Base-by-base conservation (phyloP, 768 basidiomycete genomes). In the Russula sp. region DNA sequence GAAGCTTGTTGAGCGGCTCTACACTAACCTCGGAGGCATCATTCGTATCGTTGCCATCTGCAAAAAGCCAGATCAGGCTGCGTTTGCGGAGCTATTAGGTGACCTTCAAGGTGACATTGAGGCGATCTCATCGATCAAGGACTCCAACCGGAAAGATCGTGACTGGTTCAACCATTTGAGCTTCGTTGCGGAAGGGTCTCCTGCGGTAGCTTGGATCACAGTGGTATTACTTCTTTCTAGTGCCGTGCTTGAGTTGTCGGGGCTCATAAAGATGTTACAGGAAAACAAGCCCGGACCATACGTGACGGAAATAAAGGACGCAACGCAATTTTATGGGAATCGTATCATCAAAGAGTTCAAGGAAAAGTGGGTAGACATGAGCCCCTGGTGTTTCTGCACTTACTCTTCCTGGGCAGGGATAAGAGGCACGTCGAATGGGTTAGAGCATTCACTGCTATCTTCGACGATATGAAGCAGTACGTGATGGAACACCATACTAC, bases 311-410 rank as follows among this genome's bases (percentile, higher is more conserved):
- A 83, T 89, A 75, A 95, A 90, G 75, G 94, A 98, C 28, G 84
- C 90, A 4, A 84, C 88, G 13, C 81, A 84, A 71, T 99, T 92
- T 77, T 98, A 93, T 74, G 87, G 87, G 1, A 92, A 97, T 75
- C 85, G 87, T 63, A 83, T 98, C 52, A 87, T 94, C 75, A 92
- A 94, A 75, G 92, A 95, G 67, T 92, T 83, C 81, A 98, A 93
- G 74, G 91, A 92, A 8, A 92, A 92, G 96, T 94, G 64, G 62
- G 89, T 72, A 3, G 67, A 14, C 42, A 50, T 50, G 24, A n/a
- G 3, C 26, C 44, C 53, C 42, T 22, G 58, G 32, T 26, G 42
- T 32, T 50, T 46, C n/a, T 11, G 42, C 20, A n/a, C 56, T 63
- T 28, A 57, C 30, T n/a, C 20, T 36, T 24, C 22, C 50, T 64